Conservation (phyloP, 805 yeast species). For the Candida palmyrensis region DNA sequence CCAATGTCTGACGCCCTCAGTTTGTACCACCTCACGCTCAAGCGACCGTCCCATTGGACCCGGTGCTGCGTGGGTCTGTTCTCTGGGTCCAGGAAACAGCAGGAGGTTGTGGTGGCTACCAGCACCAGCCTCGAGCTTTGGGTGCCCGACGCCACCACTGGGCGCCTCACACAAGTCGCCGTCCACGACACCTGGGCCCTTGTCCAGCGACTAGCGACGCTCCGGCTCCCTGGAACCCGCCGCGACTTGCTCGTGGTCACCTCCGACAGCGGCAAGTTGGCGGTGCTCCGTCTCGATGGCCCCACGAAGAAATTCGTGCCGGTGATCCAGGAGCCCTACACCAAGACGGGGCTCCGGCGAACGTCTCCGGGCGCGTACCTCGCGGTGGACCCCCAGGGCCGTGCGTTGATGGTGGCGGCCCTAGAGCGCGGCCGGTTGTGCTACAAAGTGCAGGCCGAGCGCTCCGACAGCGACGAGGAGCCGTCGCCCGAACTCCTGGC, state of each 20-base stretch:
- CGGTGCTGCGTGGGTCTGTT: conserved; percentile 67
- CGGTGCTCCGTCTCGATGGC: conserved; percentile 44
- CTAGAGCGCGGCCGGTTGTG: conserved; percentile 71
- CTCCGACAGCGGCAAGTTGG: conserved; percentile 75
- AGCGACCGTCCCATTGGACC: conserved; percentile 49
- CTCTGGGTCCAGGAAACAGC: conserved; percentile 45
- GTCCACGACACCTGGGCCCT: conserved; percentile 52
- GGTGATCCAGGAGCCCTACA: conserved; percentile 57
- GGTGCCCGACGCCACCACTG: conserved; percentile 50
- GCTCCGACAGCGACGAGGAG: conserved; percentile 27
- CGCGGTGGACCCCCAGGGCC: conserved; percentile 62
- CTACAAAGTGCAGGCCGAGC: conserved; percentile 44
- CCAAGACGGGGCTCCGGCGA: conserved; percentile 72
- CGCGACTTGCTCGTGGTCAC: conserved; percentile 61
- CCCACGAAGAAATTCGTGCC: conserved; percentile 40
- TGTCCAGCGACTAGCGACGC: conserved; percentile 46
- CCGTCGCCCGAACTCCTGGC: conserved; percentile 54
- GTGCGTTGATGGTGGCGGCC: conserved; percentile 69
- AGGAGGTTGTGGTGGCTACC: conserved; percentile 58
- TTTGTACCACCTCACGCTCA: conserved; percentile 70
- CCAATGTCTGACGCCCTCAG: conserved; percentile 37
- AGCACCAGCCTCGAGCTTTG: conserved; percentile 51
- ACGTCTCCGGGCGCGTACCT: conserved; percentile 71
- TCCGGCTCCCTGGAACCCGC: conserved; percentile 49
- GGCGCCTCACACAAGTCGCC: conserved; percentile 42